These are phyloP conservation scores for Lavandula angustifolia DNA, from an alignment of 257 asterid species.

Conservation along the genomic window DNA sequence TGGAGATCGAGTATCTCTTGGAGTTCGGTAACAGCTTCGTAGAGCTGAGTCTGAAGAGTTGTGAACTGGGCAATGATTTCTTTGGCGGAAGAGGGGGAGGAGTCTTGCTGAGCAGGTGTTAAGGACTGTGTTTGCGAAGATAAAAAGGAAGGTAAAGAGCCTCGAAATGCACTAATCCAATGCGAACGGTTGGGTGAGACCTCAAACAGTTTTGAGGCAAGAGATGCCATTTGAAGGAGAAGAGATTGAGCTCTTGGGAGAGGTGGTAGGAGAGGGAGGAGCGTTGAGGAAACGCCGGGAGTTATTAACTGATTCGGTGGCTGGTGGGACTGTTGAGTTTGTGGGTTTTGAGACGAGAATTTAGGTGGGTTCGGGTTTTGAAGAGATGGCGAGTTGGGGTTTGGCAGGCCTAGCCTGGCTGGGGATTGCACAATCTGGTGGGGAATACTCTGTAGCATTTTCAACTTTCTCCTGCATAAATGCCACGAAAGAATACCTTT, in stretches of 20 bases:
- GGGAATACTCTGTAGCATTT: constrained; percentile 69
- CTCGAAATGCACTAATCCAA: constrained; percentile 79
- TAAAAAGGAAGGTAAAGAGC: constrained; percentile 72
- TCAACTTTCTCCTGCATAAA: constrained; percentile 9
- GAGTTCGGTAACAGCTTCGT: constrained; percentile 85
- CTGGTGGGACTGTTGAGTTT: constrained; percentile 48
- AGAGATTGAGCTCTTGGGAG: constrained; percentile 86
- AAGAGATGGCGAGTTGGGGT: constrained; percentile 83
- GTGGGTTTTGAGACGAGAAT: constrained; percentile 57
- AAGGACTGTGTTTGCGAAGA: constrained; percentile 56
- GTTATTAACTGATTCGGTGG: constrained; percentile 43
- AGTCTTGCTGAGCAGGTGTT: constrained; percentile 43
- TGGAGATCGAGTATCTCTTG: constrained; percentile 93
- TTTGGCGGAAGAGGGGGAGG: constrained; percentile 58
- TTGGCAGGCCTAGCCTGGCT: constrained; percentile 87
- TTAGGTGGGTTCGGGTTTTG: constrained; percentile 67
- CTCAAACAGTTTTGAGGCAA: constrained; percentile 75
- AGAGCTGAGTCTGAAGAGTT: constrained; percentile 70
- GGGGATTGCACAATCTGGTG: constrained; percentile 92
- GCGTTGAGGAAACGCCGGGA: constrained; percentile 62
- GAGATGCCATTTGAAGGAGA: constrained; percentile 83
- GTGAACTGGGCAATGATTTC: constrained; percentile 65
- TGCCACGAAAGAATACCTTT: constrained; percentile 25
- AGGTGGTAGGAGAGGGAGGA: constrained; percentile 92
- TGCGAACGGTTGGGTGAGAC: constrained; percentile 78